Evolutionary conservation across 305 asterid species (phyloP), one percentile per base, ranked within the genome.

Genomic region (Salvia sclarea): DNA sequence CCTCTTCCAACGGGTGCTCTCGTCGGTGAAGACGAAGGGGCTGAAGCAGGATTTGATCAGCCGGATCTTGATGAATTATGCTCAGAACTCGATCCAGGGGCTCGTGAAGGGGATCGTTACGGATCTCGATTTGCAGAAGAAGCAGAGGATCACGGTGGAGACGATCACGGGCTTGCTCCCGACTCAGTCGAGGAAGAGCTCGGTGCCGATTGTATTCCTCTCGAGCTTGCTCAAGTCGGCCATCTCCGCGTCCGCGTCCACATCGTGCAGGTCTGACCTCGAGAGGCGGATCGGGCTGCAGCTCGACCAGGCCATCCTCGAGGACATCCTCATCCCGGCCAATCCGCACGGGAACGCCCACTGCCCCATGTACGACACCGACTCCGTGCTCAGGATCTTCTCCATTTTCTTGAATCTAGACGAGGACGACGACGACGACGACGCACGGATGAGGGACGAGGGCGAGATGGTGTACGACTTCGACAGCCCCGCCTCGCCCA

Each of bases 401-500:
- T 93, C 98, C 12, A 79, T 84, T 70, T 90, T 93, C 87, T 68
- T 93, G 85, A 90, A 93, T 53, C 79, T 88, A 22, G 96, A 88
- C 14, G 96, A 88, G 75, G 98, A 87, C 53, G 97, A 90, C 10
- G 95, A 89, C 0, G 95, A 89, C 0, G 90, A 82, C 8, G 96
- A 83, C 57, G 69, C 75, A 60, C 83, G 40, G 2, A 31, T 76
- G 69, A 81, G 86, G 68, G 97, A 87, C 47, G 98, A 87, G 56
- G 72, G 78, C 33, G 96, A 82, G 77, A 92, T 84, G 95, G 83
- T 79, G 35, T 93, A 83, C 5, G 90, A 85, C 63, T 90, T 93
- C n/a, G 95, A 93, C 64, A 88, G 88, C 81, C 97, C 96, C 2
- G 90, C 89, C 53, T 92, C 98, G 7, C 97, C 97, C 1, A 93